Evolutionary conservation across 2,329 filamentous ascomycete species (phyloP).

Genomic region (Apiospora phragmitis): DNA sequence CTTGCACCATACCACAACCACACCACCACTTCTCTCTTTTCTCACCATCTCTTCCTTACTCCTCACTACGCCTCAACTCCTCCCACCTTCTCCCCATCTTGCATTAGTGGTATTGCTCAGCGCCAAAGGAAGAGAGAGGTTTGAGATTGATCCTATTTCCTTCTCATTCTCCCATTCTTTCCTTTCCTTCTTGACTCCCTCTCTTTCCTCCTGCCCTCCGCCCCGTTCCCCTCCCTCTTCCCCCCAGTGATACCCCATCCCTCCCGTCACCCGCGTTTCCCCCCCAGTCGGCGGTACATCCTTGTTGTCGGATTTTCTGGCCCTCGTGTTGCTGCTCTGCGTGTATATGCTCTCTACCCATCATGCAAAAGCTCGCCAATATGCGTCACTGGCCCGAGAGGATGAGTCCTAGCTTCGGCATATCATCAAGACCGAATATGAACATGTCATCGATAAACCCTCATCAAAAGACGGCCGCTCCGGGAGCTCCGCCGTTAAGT

Average conservation of each 20-base stretch:
- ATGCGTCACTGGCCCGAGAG: slow-evolving; percentile 73
- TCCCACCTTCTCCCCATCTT: neutral
- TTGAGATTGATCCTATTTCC: slow-evolving; percentile 18
- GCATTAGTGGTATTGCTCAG: neutral
- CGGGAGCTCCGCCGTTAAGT: slow-evolving; percentile 57
- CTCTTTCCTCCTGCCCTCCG: slow-evolving; percentile 14
- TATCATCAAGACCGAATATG: slow-evolving; percentile 56
- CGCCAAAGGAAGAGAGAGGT: slow-evolving; percentile 16
- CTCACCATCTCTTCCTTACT: slow-evolving; percentile 7
- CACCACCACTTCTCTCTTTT: slow-evolving; percentile 6
- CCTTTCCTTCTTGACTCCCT: slow-evolving; percentile 16
- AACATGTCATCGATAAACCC: slow-evolving; percentile 58
- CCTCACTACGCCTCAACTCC: slow-evolving; percentile 6
- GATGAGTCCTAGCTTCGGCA: slow-evolving; percentile 68
- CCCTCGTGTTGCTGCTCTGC: slow-evolving; percentile 1
- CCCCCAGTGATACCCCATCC: slow-evolving; percentile 26
- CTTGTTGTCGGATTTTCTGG: slow-evolving; percentile 16
- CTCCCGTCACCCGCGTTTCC: slow-evolving; percentile 18
- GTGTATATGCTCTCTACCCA: slow-evolving; percentile 31
- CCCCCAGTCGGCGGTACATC: slow-evolving; percentile 6
- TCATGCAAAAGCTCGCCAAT: slow-evolving; percentile 70
- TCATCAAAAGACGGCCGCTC: slow-evolving; percentile 56
- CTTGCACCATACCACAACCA: slow-evolving; percentile 7
- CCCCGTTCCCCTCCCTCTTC: slow-evolving; percentile 19
- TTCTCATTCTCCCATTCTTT: slow-evolving; percentile 20